A percentile compares a stretch with the other conserved stretches of the same genome.
These are phyloP conservation scores for Plasmopara viticola DNA, from an alignment of 352 stramenopile species.

Conservation along the genomic window DNA sequence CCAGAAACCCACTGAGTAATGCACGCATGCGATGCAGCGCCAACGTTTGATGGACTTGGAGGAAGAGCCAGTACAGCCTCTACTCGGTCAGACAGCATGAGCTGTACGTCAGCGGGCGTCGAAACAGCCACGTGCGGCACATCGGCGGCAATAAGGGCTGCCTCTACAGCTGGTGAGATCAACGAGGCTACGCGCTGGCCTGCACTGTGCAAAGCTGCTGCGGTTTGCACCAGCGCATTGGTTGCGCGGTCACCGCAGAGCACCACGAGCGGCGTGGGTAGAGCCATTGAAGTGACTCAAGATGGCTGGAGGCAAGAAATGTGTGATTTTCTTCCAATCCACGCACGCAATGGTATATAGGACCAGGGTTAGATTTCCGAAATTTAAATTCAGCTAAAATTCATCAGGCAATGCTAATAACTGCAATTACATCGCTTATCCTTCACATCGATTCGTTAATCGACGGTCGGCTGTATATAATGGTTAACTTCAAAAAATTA, in stretches of 20 bases:
- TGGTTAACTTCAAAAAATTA: too few species aligned
- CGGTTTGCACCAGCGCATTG: conserved; percentile 38
- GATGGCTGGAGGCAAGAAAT: conserved; percentile 11
- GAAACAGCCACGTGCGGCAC: conserved; percentile 65
- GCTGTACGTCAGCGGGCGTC: conserved; percentile 53
- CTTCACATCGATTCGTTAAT: too few species aligned
- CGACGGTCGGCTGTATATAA: too few species aligned
- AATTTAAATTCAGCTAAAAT: too few species aligned
- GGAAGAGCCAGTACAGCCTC: conserved; percentile 59
- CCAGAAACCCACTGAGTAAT: conserved; percentile 68
- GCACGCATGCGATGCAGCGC: conserved; percentile 30
- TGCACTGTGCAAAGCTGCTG: conserved; percentile 41
- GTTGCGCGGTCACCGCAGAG: conserved; percentile 53
- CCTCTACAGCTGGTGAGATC: conserved; percentile 40
- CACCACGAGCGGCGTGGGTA: conserved; percentile 53
- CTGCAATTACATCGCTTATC: too few species aligned
- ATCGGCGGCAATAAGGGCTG: conserved; percentile 62
- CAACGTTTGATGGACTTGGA: conserved; percentile 22
- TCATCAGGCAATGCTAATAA: too few species aligned
- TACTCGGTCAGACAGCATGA: conserved; percentile 65
- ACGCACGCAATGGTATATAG: too few species aligned
- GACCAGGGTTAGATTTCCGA: too few species aligned
- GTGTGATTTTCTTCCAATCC: too few species aligned
- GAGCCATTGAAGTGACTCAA: conserved; percentile 23
- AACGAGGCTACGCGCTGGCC: conserved; percentile 63